Conservation (phyloP, 2,329 filamentous ascomycete genomes). For the Chalaropsis ovoidea region DNA sequence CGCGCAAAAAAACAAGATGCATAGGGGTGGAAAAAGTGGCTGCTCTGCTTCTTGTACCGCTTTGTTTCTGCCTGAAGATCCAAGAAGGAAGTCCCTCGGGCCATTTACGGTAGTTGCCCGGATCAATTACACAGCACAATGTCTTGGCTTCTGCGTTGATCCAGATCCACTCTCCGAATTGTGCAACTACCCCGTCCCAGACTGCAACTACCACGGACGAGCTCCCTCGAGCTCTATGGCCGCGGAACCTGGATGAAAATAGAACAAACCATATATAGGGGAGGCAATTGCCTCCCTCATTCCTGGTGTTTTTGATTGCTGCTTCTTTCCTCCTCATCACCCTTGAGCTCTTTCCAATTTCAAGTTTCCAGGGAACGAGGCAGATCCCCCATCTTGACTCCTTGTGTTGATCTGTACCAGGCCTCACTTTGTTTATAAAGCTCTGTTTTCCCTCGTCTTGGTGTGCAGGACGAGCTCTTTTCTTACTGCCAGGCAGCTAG, state of each 20-base stretch:
- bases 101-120: background rate
- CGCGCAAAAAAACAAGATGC: no score
- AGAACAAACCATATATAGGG: background rate
- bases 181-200: background rate
- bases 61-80: background rate
- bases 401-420: background rate
- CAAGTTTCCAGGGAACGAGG: constrained; percentile 7
- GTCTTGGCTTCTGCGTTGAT: background rate
- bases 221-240: background rate
- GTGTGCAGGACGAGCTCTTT: background rate
- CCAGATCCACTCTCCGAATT: background rate
- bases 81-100: background rate
- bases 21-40: no score
- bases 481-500: background rate
- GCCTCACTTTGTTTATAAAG: background rate
- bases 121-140: background rate
- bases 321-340: background rate
- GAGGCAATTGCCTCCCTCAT: constrained; percentile 4
- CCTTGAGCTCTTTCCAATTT: constrained; percentile 11
- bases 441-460: background rate
- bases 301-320: background rate
- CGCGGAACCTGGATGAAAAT: background rate
- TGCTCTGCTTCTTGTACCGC: no score
- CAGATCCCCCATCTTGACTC: background rate
- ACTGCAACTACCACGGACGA: background rate